These are phyloP conservation scores for Brasilioporus rufonigricans DNA, from an alignment of 768 basidiomycete species.

Conservation along the genomic window DNA sequence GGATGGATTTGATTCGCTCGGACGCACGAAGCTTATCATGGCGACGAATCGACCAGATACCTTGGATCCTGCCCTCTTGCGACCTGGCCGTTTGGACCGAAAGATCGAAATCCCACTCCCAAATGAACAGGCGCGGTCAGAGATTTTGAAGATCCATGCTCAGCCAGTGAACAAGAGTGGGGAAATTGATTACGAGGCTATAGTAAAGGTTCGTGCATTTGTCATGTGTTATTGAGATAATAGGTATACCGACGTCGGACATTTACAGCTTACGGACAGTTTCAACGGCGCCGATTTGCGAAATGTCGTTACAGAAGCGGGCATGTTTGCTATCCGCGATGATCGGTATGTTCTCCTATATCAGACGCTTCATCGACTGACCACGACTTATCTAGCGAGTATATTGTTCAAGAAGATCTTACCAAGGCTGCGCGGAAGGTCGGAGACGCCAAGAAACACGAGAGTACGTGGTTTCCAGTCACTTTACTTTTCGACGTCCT, in stretches of 20 bases:
- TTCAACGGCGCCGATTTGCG: constrained; percentile 98
- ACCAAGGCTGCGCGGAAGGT: constrained; percentile 96
- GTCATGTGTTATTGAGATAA: not conserved
- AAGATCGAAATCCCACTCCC: constrained; percentile 98
- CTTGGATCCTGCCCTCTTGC: constrained; percentile 92
- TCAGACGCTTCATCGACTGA: constrained; percentile 1
- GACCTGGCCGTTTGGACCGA: constrained; percentile 93
- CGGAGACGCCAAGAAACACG: constrained; percentile 95
- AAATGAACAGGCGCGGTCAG: constrained; percentile 93
- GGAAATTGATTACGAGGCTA: constrained; percentile 96
- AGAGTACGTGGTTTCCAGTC: constrained; percentile 58
- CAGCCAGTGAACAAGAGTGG: constrained; percentile 91
- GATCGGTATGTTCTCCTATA: constrained; percentile 59
- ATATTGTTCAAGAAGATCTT: constrained; percentile 90
- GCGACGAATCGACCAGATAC: constrained; percentile 99
- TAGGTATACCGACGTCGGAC: not conserved
- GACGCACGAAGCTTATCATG: constrained; percentile 96
- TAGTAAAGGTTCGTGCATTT: constrained; percentile 72
- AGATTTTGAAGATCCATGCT: constrained; percentile 97
- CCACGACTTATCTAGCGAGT: constrained; percentile 53
- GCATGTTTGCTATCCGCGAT: constrained; percentile 98
- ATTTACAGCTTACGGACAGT: constrained; percentile 69
- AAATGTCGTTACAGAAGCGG: constrained; percentile 93
- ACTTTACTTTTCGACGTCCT: not conserved
- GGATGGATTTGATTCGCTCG: constrained; percentile 98